phyloP scores from a whole-genome alignment of 2,329 filamentous ascomycete species.

The Hysterium pulicare region DNA sequence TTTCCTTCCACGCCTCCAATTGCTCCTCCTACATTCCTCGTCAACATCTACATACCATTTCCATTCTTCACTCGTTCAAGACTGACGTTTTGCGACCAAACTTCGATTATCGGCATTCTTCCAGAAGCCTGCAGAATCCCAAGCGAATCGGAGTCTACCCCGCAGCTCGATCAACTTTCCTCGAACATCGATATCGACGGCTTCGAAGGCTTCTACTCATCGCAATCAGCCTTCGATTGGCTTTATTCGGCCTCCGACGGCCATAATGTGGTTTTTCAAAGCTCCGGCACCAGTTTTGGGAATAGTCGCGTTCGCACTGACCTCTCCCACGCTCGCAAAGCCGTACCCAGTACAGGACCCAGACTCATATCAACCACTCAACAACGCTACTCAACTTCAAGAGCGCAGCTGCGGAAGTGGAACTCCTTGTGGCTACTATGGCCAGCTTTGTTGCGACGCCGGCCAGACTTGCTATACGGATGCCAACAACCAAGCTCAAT shows the following conservation, averaged over 20 bases:
- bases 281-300: conserved; percentile 66
- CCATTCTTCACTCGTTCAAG: too few species aligned
- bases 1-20: too few species aligned
- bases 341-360: conserved; percentile 25
- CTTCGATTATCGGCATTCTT: too few species aligned
- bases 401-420: conserved; percentile 17
- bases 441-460: conserved; percentile 33
- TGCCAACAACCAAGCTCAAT: conserved; percentile 33
- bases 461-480: conserved; percentile 31
- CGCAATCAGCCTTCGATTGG: too few species aligned
- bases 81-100: too few species aligned
- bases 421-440: conserved; percentile 30
- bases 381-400: conserved; percentile 28
- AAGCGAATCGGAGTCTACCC: too few species aligned
- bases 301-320: conserved; percentile 46
- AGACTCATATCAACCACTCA: conserved; percentile 26
- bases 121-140: too few species aligned
- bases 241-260: conserved; percentile 7
- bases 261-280: conserved; percentile 41
- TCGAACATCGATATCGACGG: too few species aligned
- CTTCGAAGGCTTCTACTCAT: too few species aligned
- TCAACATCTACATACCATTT: too few species aligned
- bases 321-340: conserved; percentile 21
- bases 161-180: too few species aligned
- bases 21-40: too few species aligned